Base-by-base conservation (phyloP, 2,329 filamentous ascomycete genomes). In the Calonectria hawksworthii region DNA sequence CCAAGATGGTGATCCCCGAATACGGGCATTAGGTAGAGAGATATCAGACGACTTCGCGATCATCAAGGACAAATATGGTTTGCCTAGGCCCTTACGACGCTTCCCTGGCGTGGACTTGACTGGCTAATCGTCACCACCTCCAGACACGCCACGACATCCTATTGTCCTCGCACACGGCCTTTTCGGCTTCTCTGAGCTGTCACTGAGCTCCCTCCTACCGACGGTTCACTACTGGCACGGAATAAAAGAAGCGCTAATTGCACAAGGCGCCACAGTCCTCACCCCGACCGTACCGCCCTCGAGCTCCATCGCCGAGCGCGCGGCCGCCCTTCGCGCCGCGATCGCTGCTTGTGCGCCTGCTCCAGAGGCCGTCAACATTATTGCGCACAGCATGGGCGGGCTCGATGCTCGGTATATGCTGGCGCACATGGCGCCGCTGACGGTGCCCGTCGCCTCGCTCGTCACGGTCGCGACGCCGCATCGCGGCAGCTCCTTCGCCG, bases 301-400 rank as follows among this genome's bases (percentile, higher is more conserved):
- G 4, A 89, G 88, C 47, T 91, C 88, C 72, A 93, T 94, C 80
- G 89, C 91, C 82, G 87, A 90, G 74, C 89, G 92, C 70, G 92
- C 92, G 32, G 87, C 88, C 73, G 88, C 88, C 78, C 87, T 94
- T n/a, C 88, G 88, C 38, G 80, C 85, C 76, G 87, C 90, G 75
- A 92, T 93, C 73, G 87, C 87, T 63, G 80, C 83, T 28, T 82
- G 84, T 41, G 84, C 83, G 13, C 87, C 89, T 1, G 51, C 66
- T 16, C 76, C 73, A 18, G 68, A 76, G 28, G 76, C 93, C 66
- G 95, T 98, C 77, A 95, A 95, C 82, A 94, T 98, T 74, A 88
- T 96, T 26, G 91, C 91, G 51, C 94, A 96, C 85, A 91, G 88
- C 78, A 93, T 93, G 91, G 91, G 92, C 63, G 92, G 92, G 2